Conservation (phyloP, 495 filamentous ascomycete genomes). For the Astrocystis sublimbata region DNA sequence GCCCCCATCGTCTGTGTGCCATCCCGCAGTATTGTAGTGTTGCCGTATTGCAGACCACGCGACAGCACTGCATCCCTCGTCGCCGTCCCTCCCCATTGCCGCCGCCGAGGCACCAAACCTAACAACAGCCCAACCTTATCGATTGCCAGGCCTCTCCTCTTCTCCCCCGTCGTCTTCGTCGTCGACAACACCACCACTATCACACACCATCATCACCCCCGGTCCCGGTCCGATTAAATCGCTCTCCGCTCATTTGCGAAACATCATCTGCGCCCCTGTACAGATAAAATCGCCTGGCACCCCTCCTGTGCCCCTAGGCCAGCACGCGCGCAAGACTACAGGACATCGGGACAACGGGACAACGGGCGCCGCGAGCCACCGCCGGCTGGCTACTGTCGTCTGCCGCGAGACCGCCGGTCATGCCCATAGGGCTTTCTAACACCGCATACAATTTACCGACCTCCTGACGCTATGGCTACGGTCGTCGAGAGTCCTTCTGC, state of each 20-base stretch:
- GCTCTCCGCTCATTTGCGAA: too few species aligned
- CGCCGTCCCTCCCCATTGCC: neutral
- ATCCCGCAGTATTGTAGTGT: too few species aligned
- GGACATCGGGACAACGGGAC: too few species aligned
- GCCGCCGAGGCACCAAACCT: slow-evolving; percentile 17
- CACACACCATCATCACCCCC: neutral
- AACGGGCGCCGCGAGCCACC: neutral
- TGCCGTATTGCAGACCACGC: slow-evolving; percentile 4
- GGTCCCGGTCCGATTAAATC: too few species aligned
- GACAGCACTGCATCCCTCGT: slow-evolving; percentile 4
- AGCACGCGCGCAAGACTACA: too few species aligned
- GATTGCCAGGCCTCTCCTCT: slow-evolving; percentile 10
- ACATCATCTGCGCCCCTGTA: neutral
- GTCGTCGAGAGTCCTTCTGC: slow-evolving; percentile 23
- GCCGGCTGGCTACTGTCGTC: neutral
- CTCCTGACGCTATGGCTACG: slow-evolving; percentile 22
- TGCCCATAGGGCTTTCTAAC: slow-evolving; percentile 22
- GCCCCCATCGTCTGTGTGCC: neutral
- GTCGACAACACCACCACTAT: neutral
- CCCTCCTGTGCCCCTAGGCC: neutral
- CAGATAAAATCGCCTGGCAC: neutral
- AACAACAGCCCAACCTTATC: slow-evolving; percentile 16
- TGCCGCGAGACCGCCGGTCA: slow-evolving; percentile 17
- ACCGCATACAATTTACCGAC: slow-evolving; percentile 14
- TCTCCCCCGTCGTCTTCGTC: neutral